phyloP scores from a whole-genome alignment of 2,329 filamentous ascomycete genomes.

The Trichoderma brevicompactum region DNA sequence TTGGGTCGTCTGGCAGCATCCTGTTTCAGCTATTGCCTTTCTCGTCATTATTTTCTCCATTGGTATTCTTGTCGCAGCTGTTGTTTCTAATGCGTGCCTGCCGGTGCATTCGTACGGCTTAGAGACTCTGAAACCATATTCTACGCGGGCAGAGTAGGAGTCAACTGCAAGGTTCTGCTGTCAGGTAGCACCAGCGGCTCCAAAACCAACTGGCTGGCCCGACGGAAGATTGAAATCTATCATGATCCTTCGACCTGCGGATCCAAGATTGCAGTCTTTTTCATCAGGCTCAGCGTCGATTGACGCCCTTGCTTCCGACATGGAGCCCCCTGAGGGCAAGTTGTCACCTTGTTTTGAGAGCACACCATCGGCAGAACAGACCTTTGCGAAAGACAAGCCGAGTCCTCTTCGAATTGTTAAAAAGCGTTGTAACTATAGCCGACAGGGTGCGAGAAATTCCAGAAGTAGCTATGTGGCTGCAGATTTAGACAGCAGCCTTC shows the following conservation, averaged over 20 bases:
- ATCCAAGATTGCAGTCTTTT: neutral
- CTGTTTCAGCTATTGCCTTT: constrained; percentile 17
- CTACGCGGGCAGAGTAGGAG: neutral
- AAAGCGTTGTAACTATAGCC: neutral
- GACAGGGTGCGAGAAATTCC: neutral
- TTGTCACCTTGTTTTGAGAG: constrained; percentile 41
- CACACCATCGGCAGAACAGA: constrained; percentile 36
- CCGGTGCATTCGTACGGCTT: neutral
- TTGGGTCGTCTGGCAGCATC: constrained; percentile 25
- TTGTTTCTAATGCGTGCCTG: constrained; percentile 20
- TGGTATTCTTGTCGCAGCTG: constrained; percentile 5
- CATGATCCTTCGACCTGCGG: neutral
- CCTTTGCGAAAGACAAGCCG: constrained; percentile 39
- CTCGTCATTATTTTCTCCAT: constrained; percentile 22
- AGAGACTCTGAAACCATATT: neutral
- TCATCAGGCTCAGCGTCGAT: neutral
- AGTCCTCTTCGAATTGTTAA: constrained; percentile 54
- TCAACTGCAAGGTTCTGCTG: neutral
- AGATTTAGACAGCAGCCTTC: neutral
- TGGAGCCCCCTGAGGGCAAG: constrained; percentile 43
- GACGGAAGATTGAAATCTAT: neutral
- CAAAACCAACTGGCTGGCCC: neutral
- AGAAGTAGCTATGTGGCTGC: neutral
- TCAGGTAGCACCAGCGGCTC: neutral
- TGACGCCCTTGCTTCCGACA: constrained; percentile 30